Evolutionary conservation across 1,284 basidiomycete species (phyloP).

Genomic region (Baeospora myosura): DNA sequence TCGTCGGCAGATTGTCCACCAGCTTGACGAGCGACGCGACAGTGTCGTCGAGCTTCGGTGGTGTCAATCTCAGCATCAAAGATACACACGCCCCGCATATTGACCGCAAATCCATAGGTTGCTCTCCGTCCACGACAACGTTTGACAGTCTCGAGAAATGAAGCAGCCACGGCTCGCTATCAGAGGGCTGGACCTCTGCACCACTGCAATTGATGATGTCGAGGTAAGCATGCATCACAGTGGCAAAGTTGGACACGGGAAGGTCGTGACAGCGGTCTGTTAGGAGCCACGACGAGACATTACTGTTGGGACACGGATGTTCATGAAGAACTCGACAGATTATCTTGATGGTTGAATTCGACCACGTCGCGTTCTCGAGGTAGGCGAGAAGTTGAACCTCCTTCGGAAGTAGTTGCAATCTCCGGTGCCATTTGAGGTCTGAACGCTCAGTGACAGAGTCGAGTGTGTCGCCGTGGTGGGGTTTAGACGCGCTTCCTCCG

Average conservation of each 20-base stretch:
- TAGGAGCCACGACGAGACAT: constrained; percentile 23
- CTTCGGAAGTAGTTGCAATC: constrained; percentile 17
- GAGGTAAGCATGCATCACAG: constrained; percentile 34
- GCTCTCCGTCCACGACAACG: constrained; percentile 13
- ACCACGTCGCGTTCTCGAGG: constrained; percentile 33
- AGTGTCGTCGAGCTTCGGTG: constrained; percentile 7
- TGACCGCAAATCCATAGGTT: constrained; percentile 14
- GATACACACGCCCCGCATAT: constrained; percentile 17
- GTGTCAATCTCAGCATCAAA: constrained; percentile 13
- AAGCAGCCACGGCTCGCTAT: constrained; percentile 18
- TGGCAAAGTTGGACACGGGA: constrained; percentile 23
- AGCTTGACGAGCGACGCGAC: constrained; percentile 6
- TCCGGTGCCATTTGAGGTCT: constrained; percentile 20
- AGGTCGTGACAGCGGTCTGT: constrained; percentile 16
- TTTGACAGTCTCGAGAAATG: constrained; percentile 17
- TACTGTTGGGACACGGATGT: constrained; percentile 7
- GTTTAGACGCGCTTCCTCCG: constrained; percentile 18
- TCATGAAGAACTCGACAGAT: constrained; percentile 29
- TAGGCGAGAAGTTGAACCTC: constrained; percentile 24
- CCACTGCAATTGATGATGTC: constrained; percentile 19
- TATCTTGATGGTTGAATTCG: constrained; percentile 31
- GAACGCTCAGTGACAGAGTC: constrained; percentile 18
- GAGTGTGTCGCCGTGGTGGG: constrained; percentile 12
- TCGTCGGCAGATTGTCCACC: constrained; percentile 3
- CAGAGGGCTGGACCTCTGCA: constrained; percentile 6